Evolutionary conservation across 768 basidiomycete species (phyloP), one percentile per base, ranked within the genome.

Genomic region (Mrakia hoshinonis): DNA sequence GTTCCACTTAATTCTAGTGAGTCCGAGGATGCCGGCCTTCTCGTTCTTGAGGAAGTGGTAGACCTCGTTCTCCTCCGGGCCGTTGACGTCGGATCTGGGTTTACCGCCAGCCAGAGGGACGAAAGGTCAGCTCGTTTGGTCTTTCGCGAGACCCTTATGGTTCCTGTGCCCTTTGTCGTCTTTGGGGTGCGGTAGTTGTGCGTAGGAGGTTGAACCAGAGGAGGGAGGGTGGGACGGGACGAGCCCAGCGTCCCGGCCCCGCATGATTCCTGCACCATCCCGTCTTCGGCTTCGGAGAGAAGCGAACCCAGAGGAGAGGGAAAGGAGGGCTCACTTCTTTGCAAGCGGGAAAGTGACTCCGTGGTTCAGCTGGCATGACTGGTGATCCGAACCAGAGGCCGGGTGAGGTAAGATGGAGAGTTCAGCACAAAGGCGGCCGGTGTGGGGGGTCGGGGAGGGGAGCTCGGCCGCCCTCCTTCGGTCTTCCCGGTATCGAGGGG

Each of bases 11-110:
- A 67, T 67, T 31, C 63, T 26, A 34, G 48, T 52, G 39, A 64
- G 20, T 29, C 62, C 62, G 46, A 64, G 46, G 43, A 69, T 69
- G 1, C 68, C 68, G 4, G 55, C 29, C 15, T 55, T 52, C 12
- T 39, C 55, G 29, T 31, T 34, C 63, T 70, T 70, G 64, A 71
- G 54, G 39, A 63, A 64, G 24, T 52, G 34, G 51, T 63, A 71
- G n/a, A 76, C 79, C 75, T 89, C 85, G 80, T 92, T 92, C 71
- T 89, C 86, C 74, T 84, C 81, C 75, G 88, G 86, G 3, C 93
- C 93, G 78, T 96, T 97, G 49, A 96, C 94, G 65, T 96, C 90
- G 38, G 77, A 75, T 75, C 76, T 51, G 26, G 43, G 6, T 43
- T 43, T 48, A 11, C 11, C 47, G 11, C 11, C 11, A 15, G n/a